Evolutionary conservation across 768 basidiomycete genomes (phyloP), one percentile per base, ranked within the genome.

Genomic region (Podaxis sp.): DNA sequence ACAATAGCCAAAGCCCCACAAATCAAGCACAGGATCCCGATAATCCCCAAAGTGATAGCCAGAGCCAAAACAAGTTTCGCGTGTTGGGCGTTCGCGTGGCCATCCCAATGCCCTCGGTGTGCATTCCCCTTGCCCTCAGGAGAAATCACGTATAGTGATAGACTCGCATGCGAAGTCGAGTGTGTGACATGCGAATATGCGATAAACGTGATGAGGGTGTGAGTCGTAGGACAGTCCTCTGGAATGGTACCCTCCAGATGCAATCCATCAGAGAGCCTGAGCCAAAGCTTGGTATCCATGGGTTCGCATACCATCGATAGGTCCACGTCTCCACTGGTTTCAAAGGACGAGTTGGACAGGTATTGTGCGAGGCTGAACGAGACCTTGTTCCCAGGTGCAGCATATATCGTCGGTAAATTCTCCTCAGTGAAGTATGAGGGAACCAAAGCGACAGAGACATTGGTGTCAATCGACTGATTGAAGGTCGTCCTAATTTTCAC

Each of bases 371-470:
- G 76, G 66, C 80, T 73, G 68, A 91, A 87, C 6, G 77, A 67
- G 49, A 93, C 74, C 2, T 71, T 48, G 54, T 81, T 73, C 8
- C 84, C 85, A 13, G 83, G 84, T 26, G 79, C 76, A 41, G 80
- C 82, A 53, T 83, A 75, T 54, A 89, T 75, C 22, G 86, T 78
- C 17, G 89, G 84, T 49, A 93, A 74, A 36, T 77, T 74, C 22
- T 84, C 76, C 22, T 77, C 65, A 11, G 82, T 76, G 76, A 97
- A 96, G 72, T 85, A 91, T 3, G 93, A 90, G 3, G 88, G 82
- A 8, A 89, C 85, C 22, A 92, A 72, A 28, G 83, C 83, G 65
- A 98, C 69, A 2, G 84, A 78, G 37, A 96, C 77, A 65, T 80
- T 86, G 20, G 88, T 86, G 20, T 79, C 74, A 63, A 93, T 67